phyloP scores from a whole-genome alignment of 1,284 basidiomycete species.

The Fomitopsis schrenkii region DNA sequence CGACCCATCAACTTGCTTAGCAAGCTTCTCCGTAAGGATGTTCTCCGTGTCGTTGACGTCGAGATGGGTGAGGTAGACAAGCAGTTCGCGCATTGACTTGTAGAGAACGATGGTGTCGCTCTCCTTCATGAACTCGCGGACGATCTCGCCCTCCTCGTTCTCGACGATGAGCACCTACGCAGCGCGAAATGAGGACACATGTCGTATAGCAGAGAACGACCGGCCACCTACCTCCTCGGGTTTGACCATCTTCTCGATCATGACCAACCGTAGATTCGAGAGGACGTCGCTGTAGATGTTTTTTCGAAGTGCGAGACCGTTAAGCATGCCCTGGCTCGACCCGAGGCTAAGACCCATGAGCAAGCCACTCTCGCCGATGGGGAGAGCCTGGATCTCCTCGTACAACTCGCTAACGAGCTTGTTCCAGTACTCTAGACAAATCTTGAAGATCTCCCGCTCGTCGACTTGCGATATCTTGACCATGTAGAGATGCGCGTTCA shows the following conservation, averaged over 20 bases:
- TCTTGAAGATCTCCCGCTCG: conserved; percentile 99
- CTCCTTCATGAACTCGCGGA: conserved; percentile 99
- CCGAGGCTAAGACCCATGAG: conserved; percentile 90
- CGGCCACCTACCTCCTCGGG: conserved; percentile 85
- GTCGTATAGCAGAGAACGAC: conserved; percentile 1
- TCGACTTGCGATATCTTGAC: conserved; percentile 99
- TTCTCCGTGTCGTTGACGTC: conserved; percentile 96
- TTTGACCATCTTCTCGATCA: conserved; percentile 99
- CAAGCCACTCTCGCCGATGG: conserved; percentile 90
- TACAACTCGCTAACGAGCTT: conserved; percentile 99
- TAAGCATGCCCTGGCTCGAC: conserved; percentile 62
- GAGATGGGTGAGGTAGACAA: conserved; percentile 96
- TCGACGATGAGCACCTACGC: conserved; percentile 92
- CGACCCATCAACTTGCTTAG: conserved; percentile 94
- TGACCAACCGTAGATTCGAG: conserved; percentile 92
- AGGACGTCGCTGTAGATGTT: conserved; percentile 94
- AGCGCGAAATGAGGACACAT: not conserved
- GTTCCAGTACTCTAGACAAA: conserved; percentile 98
- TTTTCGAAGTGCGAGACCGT: conserved; percentile 81
- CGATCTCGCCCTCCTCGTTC: conserved; percentile 99
- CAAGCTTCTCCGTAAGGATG: conserved; percentile 95
- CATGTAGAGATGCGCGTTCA: conserved; percentile 98
- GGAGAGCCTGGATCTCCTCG: conserved; percentile 92
- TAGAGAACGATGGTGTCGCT: conserved; percentile 98
- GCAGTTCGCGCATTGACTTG: conserved; percentile 97